Evolutionary conservation across 140 eudicot genomes (phyloP).

Genomic region (Anethum foeniculum): DNA sequence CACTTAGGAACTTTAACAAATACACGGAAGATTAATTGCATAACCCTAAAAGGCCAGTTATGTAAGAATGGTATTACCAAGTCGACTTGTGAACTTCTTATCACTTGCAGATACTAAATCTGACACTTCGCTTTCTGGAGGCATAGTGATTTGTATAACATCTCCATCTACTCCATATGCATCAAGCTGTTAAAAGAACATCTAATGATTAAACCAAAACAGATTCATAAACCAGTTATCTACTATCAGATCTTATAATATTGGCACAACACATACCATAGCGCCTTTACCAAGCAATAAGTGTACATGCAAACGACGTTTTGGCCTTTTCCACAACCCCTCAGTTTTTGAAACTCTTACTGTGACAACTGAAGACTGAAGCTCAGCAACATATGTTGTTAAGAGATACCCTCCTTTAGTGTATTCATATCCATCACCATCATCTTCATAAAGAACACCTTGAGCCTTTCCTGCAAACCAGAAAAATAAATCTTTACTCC

Average conservation of each 20-base stretch:
- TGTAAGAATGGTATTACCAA: conserved; percentile 35
- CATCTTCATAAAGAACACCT: conserved; percentile 87
- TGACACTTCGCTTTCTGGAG: conserved; percentile 56
- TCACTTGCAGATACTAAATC: conserved; percentile 40
- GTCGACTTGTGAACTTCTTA: conserved; percentile 38
- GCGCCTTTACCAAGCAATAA: conserved; percentile 77
- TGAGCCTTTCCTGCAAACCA: conserved; percentile 70
- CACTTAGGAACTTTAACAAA: not conserved
- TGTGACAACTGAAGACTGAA: conserved; percentile 50
- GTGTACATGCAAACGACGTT: conserved; percentile 63
- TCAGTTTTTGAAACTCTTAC: conserved; percentile 53
- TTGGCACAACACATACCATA: conserved; percentile 38
- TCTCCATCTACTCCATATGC: conserved; percentile 92
- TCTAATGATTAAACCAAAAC: not conserved
- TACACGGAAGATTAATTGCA: not conserved
- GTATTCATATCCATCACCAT: conserved; percentile 91
- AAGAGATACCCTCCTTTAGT: conserved; percentile 52
- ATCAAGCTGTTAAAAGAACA: conserved; percentile 40
- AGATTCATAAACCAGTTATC: not conserved
- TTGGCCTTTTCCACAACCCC: conserved; percentile 75
- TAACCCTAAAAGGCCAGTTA: not conserved
- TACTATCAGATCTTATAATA: not conserved
- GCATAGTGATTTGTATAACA: conserved; percentile 51
- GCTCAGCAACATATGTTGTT: conserved; percentile 77
- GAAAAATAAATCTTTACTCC: not conserved